A percentile compares a stretch with the other conserved stretches of the same genome.
These are phyloP conservation scores for Hymenoscyphus scutula DNA, from an alignment of 2,329 filamentous ascomycete genomes.

Conservation along the genomic window DNA sequence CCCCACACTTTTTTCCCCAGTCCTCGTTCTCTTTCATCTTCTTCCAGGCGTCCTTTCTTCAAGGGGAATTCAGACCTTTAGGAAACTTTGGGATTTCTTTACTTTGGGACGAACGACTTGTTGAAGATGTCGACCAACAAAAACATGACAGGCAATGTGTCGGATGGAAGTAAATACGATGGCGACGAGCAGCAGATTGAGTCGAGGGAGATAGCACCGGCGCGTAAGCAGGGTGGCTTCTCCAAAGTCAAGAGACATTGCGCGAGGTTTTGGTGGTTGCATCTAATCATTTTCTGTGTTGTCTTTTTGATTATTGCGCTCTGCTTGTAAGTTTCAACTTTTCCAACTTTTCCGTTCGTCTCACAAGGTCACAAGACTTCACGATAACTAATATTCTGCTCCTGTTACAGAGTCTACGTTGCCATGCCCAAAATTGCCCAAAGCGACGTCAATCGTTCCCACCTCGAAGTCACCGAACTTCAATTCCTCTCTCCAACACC, in stretches of 20 bases:
- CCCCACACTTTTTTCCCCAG: background rate
- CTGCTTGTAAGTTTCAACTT: conserved; percentile 48
- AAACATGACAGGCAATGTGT: conserved; percentile 4
- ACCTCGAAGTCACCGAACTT: conserved; percentile 49
- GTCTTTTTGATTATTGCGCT: conserved; percentile 52
- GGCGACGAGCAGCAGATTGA: conserved; percentile 20
- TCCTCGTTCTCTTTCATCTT: background rate
- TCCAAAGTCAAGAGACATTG: conserved; percentile 34
- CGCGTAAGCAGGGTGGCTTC: conserved; percentile 14
- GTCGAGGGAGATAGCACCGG: conserved; percentile 8
- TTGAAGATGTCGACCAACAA: background rate
- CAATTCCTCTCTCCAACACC: conserved; percentile 49
- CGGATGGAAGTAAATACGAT: conserved; percentile 17
- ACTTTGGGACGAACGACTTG: background rate
- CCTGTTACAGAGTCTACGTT: conserved; percentile 52
- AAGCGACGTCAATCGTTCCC: conserved; percentile 49
- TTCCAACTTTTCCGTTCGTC: background rate
- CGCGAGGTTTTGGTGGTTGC: conserved; percentile 51
- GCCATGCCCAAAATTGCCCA: conserved; percentile 58
- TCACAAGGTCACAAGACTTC: background rate
- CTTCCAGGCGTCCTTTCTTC: background rate
- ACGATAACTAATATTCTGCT: background rate
- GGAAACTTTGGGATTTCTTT: background rate
- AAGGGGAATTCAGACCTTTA: background rate
- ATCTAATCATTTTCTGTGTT: conserved; percentile 49